A percentile compares a stretch with the other conserved stretches of the same genome.
phyloP scores from a whole-genome alignment of 2,329 filamentous ascomycete species.

The Cladorrhinum sp. region DNA sequence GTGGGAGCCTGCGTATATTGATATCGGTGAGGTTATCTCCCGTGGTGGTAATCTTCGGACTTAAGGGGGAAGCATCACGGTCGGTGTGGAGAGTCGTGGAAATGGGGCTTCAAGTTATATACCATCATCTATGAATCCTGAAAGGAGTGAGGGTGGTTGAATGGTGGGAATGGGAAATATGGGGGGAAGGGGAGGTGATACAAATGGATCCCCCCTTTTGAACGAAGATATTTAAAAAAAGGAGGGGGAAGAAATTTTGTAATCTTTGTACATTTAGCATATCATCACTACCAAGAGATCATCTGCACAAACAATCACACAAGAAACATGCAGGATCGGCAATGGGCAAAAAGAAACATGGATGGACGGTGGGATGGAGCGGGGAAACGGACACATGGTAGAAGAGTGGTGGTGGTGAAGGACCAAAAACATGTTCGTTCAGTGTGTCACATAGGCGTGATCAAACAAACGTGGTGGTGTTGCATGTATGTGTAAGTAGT shows the following conservation, averaged over 20 bases:
- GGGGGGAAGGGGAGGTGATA: not conserved
- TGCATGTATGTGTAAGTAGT: too few species aligned
- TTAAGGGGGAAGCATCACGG: not conserved
- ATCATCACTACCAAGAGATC: not conserved
- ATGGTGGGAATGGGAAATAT: not conserved
- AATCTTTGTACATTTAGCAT: not conserved
- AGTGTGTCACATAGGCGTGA: too few species aligned
- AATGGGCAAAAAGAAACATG: not conserved
- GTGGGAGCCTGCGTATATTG: slow-evolving; percentile 67
- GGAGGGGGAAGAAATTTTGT: not conserved
- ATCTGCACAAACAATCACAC: not conserved
- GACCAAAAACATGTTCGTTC: too few species aligned
- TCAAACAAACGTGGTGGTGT: too few species aligned
- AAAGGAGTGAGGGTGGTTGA: not conserved
- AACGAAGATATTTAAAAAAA: not conserved
- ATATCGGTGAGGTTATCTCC: slow-evolving; percentile 67
- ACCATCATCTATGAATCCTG: not conserved
- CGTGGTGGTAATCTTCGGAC: slow-evolving; percentile 2
- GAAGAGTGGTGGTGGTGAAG: too few species aligned
- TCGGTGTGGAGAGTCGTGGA: not conserved
- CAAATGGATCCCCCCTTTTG: not conserved
- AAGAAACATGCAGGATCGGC: not conserved
- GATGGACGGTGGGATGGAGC: not conserved
- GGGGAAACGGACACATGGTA: too few species aligned
- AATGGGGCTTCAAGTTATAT: not conserved